Percentiles rank a stretch among this genome's conserved stretches.
Evolutionary conservation across 148 eudicot species (phyloP).

Genomic region (Pharnaceum exiguum): DNA sequence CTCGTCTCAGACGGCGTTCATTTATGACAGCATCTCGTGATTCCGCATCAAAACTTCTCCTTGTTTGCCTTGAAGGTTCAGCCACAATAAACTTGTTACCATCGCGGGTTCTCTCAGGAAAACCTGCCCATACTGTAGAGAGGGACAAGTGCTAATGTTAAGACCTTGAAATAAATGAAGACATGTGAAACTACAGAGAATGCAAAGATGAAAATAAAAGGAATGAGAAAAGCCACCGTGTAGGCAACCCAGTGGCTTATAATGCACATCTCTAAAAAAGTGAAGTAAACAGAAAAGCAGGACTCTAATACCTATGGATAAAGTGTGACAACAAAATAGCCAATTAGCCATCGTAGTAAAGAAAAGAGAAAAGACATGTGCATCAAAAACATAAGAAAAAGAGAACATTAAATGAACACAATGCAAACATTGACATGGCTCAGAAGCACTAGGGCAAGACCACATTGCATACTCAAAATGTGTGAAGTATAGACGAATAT

Average conservation of each 20-base stretch:
- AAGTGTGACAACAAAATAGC: too few relatives aligned
- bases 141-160: constrained; percentile 1
- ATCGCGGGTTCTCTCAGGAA: constrained; percentile 79
- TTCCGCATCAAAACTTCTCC: constrained; percentile 54
- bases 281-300: too few relatives aligned
- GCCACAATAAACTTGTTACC: constrained; percentile 87
- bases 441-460: background rate
- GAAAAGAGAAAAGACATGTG: too few relatives aligned
- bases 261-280: too few relatives aligned
- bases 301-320: too few relatives aligned
- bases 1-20: constrained; percentile 69
- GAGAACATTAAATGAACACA: too few relatives aligned
- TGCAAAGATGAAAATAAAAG: too few relatives aligned
- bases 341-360: too few relatives aligned
- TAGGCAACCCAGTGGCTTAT: too few relatives aligned
- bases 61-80: constrained; percentile 59
- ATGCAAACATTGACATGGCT: background rate
- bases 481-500: background rate
- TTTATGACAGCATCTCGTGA: constrained; percentile 57
- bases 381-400: too few relatives aligned
- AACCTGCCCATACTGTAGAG: constrained; percentile 98
- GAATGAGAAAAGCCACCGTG: too few relatives aligned
- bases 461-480: background rate
- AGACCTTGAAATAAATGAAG: background rate
- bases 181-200: background rate